Evolutionary conservation across 176 grass and related monocot genomes (phyloP).

Genomic region (Rhynchospora tenuis): DNA sequence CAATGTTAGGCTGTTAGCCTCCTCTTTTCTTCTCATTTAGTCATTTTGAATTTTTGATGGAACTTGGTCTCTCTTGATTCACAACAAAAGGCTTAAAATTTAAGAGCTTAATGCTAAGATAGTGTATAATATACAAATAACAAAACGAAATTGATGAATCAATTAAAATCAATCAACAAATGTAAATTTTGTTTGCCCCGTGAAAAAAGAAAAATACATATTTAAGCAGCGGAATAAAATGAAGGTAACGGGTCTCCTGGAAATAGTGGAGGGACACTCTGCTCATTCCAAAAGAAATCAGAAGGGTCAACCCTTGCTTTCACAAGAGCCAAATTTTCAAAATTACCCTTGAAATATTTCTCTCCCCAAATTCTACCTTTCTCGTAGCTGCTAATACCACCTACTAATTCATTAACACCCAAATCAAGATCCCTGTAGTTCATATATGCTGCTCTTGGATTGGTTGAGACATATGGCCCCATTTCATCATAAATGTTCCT

Average conservation of each 20-base stretch:
- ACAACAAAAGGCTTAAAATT: too few relatives aligned
- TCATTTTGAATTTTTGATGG: too few relatives aligned
- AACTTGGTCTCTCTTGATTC: too few relatives aligned
- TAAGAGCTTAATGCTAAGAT: too few relatives aligned
- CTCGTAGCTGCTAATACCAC: conserved; percentile 30
- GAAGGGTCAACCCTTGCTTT: conserved; percentile 61
- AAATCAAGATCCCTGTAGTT: conserved; percentile 77
- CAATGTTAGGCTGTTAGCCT: too few relatives aligned
- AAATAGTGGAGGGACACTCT: conserved; percentile 61
- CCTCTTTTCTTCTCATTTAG: too few relatives aligned
- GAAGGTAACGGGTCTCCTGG: neutral
- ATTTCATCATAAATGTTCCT: conserved; percentile 32
- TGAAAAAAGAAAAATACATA: neutral
- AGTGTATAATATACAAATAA: too few relatives aligned
- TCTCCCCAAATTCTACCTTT: conserved; percentile 50
- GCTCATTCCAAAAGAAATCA: conserved; percentile 82
- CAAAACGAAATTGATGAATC: too few relatives aligned
- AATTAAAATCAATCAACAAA: too few relatives aligned
- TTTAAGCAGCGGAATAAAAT: neutral
- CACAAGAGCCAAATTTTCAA: conserved; percentile 54
- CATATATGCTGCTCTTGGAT: conserved; percentile 55
- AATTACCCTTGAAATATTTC: conserved; percentile 61
- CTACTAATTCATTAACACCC: conserved; percentile 37
- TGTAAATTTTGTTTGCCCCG: too few relatives aligned
- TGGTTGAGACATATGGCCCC: conserved; percentile 44